Conservation (phyloP, 108 stramenopile genomes). For the Bacterosira constricta region DNA sequence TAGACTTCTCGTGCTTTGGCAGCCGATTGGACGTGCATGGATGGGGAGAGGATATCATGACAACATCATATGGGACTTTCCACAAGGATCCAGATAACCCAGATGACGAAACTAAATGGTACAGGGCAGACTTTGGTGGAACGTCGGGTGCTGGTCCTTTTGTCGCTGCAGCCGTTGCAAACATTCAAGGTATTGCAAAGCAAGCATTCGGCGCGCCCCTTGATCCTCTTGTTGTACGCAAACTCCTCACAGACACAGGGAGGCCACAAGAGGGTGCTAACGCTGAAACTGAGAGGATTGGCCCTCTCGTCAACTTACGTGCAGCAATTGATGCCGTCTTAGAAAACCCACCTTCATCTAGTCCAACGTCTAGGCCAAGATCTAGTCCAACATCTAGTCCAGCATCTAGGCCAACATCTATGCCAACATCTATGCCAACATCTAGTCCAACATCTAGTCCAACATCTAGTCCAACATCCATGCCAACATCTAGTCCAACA, state of each 20-base stretch:
- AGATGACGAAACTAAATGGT: not conserved
- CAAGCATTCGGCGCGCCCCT: constrained; percentile 2
- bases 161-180: constrained; percentile 17
- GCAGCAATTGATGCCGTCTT: constrained; percentile 1
- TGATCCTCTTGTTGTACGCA: not conserved
- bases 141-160: constrained; percentile 17
- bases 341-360: too few species aligned
- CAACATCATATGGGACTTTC: not conserved
- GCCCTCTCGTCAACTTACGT: constrained; percentile 14
- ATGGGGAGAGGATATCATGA: constrained; percentile 9
- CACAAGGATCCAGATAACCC: not conserved
- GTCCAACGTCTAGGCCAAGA: not conserved
- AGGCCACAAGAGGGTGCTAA: not conserved
- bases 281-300: not conserved
- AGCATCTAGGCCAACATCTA: not conserved
- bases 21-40: constrained; percentile 18
- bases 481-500: not conserved
- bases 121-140: not conserved
- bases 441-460: not conserved
- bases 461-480: not conserved
- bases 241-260: constrained; percentile 1
- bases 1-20: constrained; percentile 2
- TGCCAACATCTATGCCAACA: not conserved
- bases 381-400: not conserved
- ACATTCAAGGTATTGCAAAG: constrained; percentile 23